Conservation (phyloP, 768 basidiomycete genomes). For the Cytidiella melzeri region DNA sequence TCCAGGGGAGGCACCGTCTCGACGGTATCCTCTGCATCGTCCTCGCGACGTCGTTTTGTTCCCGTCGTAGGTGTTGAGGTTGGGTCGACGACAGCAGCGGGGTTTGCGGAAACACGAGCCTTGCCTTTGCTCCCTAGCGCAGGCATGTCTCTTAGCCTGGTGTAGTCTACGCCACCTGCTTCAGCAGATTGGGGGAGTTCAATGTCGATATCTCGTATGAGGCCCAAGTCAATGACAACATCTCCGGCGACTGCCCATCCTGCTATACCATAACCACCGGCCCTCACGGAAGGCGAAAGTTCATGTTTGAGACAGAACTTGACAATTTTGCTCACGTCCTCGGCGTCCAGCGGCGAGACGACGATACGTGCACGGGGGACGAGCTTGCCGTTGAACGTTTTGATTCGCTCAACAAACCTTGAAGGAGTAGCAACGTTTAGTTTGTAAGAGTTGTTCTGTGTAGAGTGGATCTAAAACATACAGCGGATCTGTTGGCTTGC, state of each 20-base stretch:
- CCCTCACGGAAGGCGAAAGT: slow-evolving; percentile 75
- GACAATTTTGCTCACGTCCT: slow-evolving; percentile 76
- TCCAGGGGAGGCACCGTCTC: neutral
- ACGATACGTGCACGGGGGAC: slow-evolving; percentile 25
- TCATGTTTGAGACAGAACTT: slow-evolving; percentile 67
- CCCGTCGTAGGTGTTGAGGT: slow-evolving; percentile 5
- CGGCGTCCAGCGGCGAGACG: slow-evolving; percentile 68
- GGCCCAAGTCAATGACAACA: slow-evolving; percentile 74
- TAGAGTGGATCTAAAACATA: neutral
- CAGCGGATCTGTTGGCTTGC: slow-evolving; percentile 3
- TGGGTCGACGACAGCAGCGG: neutral
- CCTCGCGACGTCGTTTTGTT: slow-evolving; percentile 49
- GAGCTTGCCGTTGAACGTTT: slow-evolving; percentile 26
- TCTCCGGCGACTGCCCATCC: slow-evolving; percentile 88
- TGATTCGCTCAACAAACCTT: slow-evolving; percentile 21
- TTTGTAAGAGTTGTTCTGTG: neutral
- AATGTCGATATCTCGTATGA: slow-evolving; percentile 61
- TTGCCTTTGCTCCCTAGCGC: slow-evolving; percentile 52
- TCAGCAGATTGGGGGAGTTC: slow-evolving; percentile 40
- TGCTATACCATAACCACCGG: slow-evolving; percentile 87
- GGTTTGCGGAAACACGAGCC: slow-evolving; percentile 19
- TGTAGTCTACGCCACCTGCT: slow-evolving; percentile 38
- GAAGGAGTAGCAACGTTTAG: slow-evolving; percentile 2
- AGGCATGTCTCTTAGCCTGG: slow-evolving; percentile 53
- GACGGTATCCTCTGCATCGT: slow-evolving; percentile 14